Conservation (phyloP, 768 basidiomycete species). For the Rhodotorula kratochvilovae region DNA sequence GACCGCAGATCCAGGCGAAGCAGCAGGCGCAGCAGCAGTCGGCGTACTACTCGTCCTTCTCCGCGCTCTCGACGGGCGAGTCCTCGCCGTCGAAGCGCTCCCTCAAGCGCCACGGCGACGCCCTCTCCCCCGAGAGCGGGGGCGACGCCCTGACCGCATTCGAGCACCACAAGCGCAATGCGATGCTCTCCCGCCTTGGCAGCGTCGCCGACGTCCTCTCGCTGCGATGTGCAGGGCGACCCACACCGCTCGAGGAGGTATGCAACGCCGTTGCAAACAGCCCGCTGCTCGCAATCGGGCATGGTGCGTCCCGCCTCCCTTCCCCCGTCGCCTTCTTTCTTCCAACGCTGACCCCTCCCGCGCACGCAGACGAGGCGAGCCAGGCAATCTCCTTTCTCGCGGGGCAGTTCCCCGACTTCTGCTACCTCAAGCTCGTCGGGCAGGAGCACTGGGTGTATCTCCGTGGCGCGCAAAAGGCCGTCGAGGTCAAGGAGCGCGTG, state of each 20-base stretch:
- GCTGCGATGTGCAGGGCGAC: slow-evolving; percentile 19
- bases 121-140: background rate
- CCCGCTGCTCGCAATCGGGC: slow-evolving; percentile 31
- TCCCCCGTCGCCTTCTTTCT: background rate
- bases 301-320: slow-evolving; percentile 4
- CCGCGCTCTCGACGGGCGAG: slow-evolving; percentile 24
- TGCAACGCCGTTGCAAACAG: slow-evolving; percentile 34
- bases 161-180: slow-evolving; percentile 17
- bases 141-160: background rate
- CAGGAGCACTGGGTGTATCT: slow-evolving; percentile 22
- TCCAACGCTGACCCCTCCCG: too few species aligned
- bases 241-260: slow-evolving; percentile 30
- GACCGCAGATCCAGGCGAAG: slow-evolving; percentile 39
- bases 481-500: slow-evolving; percentile 29
- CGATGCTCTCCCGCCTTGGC: slow-evolving; percentile 35
- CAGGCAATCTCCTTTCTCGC: slow-evolving; percentile 31
- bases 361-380: slow-evolving; percentile 26
- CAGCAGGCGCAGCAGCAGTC: slow-evolving; percentile 18
- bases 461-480: slow-evolving; percentile 5
- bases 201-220: slow-evolving; percentile 37
- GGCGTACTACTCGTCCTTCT: slow-evolving; percentile 25
- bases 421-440: slow-evolving; percentile 26
- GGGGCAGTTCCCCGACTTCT: slow-evolving; percentile 28
- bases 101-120: slow-evolving; percentile 19
- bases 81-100: slow-evolving; percentile 29